Conservation (phyloP, 202 grass and related monocot genomes). For the Panicum hallii region DNA sequence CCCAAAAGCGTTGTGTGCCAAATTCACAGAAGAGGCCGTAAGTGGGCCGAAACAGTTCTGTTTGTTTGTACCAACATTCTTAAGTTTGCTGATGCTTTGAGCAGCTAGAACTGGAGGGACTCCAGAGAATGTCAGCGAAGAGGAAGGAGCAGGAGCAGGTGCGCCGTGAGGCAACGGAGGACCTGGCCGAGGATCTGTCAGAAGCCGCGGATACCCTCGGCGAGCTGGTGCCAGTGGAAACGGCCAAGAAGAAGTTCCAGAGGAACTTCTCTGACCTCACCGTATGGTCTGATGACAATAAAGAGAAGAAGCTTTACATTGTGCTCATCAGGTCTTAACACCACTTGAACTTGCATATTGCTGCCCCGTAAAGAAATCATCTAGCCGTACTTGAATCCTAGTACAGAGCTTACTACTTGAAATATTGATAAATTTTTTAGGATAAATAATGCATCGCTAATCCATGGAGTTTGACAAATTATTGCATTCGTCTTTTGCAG, state of each 20-base stretch:
- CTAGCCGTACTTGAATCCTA: neutral
- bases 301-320: conserved; percentile 90
- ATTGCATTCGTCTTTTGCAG: conserved; percentile 46
- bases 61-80: neutral
- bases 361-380: neutral
- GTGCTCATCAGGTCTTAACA: conserved; percentile 75
- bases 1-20: neutral
- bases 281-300: conserved; percentile 85
- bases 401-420: neutral
- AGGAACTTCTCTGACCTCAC: conserved; percentile 77
- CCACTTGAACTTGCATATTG: neutral
- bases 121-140: conserved; percentile 66
- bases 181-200: conserved; percentile 82
- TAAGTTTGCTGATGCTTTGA: conserved; percentile 3
- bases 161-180: conserved; percentile 68
- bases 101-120: conserved; percentile 82
- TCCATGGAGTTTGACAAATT: neutral
- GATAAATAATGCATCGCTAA: neutral
- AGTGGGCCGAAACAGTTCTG: neutral
- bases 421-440: neutral
- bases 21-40: neutral
- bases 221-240: conserved; percentile 52
- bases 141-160: conserved; percentile 84
- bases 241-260: conserved; percentile 74
- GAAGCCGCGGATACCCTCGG: conserved; percentile 71